Evolutionary conservation across 805 yeast species (phyloP).

Genomic region (Clavispora phyllophila): DNA sequence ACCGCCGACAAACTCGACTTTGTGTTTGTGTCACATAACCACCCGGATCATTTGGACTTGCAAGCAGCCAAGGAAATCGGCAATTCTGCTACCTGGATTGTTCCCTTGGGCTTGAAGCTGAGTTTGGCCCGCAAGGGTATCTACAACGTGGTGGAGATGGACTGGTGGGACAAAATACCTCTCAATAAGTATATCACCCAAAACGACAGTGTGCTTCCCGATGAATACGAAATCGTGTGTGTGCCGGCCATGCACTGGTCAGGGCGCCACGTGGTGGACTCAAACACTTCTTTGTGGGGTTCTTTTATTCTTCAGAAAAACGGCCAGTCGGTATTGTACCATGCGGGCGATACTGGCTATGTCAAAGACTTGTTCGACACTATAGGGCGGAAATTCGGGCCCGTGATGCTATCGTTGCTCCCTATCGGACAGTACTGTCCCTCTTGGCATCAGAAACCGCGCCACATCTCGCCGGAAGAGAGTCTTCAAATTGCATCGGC

Average conservation of each 20-base stretch:
- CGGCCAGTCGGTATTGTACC: constrained; percentile 71
- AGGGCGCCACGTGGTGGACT: constrained; percentile 75
- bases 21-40: constrained; percentile 85
- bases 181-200: constrained; percentile 38
- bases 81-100: constrained; percentile 71
- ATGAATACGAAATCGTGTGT: constrained; percentile 74
- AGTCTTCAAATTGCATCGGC: constrained; percentile 63
- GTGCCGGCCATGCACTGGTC: constrained; percentile 98
- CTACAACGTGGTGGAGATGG: constrained; percentile 64
- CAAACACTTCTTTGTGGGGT: constrained; percentile 84
- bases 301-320: constrained; percentile 69
- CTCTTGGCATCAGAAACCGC: constrained; percentile 86
- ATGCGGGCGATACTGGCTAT: constrained; percentile 95
- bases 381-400: constrained; percentile 63
- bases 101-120: constrained; percentile 72
- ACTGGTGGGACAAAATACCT: constrained; percentile 77
- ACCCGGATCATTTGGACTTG: constrained; percentile 88
- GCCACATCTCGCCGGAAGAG: constrained; percentile 83
- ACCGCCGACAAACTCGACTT: constrained; percentile 58
- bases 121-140: constrained; percentile 58
- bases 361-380: constrained; percentile 63
- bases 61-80: constrained; percentile 48
- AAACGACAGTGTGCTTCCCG: constrained; percentile 20
- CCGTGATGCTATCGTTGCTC: constrained; percentile 55
- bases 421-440: constrained; percentile 97